Conservation (phyloP, 345 rosid species). For the rapeseed (Brassica napus) region Da-Ae NC_063442.1:1565501-1566000, state of each 20-base stretch:
- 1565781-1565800: neutral
- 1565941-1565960: slow-evolving; percentile 64
- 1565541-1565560: too few relatives aligned
- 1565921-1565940: slow-evolving; percentile 51
- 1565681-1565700: slow-evolving; percentile 78
- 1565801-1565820: neutral
- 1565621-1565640: slow-evolving; percentile 22
- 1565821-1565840: slow-evolving; percentile 36
- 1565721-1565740: slow-evolving; percentile 55
- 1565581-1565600: neutral
- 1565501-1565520: slow-evolving; percentile 47
- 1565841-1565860: slow-evolving; percentile 85
- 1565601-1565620: neutral
- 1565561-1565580: neutral
- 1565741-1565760: neutral
- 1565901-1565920: slow-evolving; percentile 56
- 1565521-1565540: too few relatives aligned
- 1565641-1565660: slow-evolving; percentile 66
- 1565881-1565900: slow-evolving; percentile 75
- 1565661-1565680: slow-evolving; percentile 51
- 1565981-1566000: slow-evolving; percentile 79
- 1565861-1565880: slow-evolving; percentile 72
- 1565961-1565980: slow-evolving; percentile 76
- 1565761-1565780: neutral
- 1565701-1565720: slow-evolving; percentile 87